These are phyloP conservation scores for Ophioceras dolichostomum DNA, from an alignment of 2,329 filamentous ascomycete species.

Conservation along the genomic window DNA sequence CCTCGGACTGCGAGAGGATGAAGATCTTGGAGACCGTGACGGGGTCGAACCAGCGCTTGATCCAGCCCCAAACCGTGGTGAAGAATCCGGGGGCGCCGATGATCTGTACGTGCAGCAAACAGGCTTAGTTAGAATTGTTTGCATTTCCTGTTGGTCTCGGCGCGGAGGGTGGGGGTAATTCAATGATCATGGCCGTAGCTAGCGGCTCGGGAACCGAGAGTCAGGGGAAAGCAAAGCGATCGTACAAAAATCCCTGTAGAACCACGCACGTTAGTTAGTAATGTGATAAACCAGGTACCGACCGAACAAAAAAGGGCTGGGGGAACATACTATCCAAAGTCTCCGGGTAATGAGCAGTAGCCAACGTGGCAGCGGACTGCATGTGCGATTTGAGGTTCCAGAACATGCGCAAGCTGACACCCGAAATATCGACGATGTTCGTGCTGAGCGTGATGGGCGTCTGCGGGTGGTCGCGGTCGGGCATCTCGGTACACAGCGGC, in stretches of 20 bases:
- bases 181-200: too few species aligned
- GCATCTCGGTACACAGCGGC: conserved; percentile 69
- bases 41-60: conserved; percentile 92
- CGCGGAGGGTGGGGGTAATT: too few species aligned
- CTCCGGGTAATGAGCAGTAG: conserved; percentile 90
- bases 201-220: too few species aligned
- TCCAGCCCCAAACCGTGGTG: conserved; percentile 86
- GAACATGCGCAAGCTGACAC: conserved; percentile 83
- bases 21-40: conserved; percentile 95
- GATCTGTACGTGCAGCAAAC: too few species aligned
- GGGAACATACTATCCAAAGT: conserved; percentile 72
- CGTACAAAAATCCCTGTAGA: conserved; percentile 28
- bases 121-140: too few species aligned
- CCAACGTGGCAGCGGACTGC: conserved; percentile 80
- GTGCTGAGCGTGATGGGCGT: conserved; percentile 88
- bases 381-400: conserved; percentile 92
- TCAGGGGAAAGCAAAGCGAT: too few species aligned
- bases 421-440: conserved; percentile 88
- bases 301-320: too few species aligned
- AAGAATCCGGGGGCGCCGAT: conserved; percentile 88
- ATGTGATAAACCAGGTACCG: too few species aligned
- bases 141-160: too few species aligned
- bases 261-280: not conserved
- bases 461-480: conserved; percentile 51
- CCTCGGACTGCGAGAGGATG: conserved; percentile 63